Conservation (phyloP, 129 eudicot species). For the Smallanthus sonchifolius region DNA sequence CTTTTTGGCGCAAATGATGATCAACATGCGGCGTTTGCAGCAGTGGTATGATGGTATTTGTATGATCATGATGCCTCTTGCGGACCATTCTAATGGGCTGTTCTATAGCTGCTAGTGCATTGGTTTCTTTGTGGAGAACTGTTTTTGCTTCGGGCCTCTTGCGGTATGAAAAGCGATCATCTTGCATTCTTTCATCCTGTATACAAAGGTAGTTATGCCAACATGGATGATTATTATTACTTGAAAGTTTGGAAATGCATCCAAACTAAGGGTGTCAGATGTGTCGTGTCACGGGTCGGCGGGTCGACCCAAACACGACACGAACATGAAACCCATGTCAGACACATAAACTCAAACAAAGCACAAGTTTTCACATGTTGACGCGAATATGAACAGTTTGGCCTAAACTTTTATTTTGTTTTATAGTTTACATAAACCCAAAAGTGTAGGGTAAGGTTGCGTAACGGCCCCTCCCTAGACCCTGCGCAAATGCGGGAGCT, state of each 20-base stretch:
- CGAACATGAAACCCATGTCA: background rate
- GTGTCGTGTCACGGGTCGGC: background rate
- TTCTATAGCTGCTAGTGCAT: slow-evolving; percentile 18
- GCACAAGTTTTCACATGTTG: background rate
- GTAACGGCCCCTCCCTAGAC: too few relatives aligned
- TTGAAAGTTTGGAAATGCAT: background rate
- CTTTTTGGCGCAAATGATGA: slow-evolving; percentile 19
- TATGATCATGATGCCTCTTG: slow-evolving; percentile 46
- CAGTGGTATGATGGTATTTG: slow-evolving; percentile 9
- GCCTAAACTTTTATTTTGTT: background rate
- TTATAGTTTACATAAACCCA: background rate
- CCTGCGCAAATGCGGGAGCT: too few relatives aligned
- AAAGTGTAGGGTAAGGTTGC: too few relatives aligned
- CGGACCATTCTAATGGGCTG: slow-evolving; percentile 37
- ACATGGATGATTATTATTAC: background rate
- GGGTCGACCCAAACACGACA: background rate
- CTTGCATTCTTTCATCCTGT: slow-evolving; percentile 34
- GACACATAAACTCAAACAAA: background rate
- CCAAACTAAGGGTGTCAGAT: background rate
- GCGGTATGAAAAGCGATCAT: slow-evolving; percentile 26
- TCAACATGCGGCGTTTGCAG: slow-evolving; percentile 1
- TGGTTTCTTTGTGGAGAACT: slow-evolving; percentile 8
- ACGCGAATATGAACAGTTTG: background rate
- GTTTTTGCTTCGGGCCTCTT: slow-evolving; percentile 33
- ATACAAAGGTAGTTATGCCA: background rate